Base-by-base conservation (phyloP, 495 filamentous ascomycete species). In the Lasiosphaeria hispida region DNA sequence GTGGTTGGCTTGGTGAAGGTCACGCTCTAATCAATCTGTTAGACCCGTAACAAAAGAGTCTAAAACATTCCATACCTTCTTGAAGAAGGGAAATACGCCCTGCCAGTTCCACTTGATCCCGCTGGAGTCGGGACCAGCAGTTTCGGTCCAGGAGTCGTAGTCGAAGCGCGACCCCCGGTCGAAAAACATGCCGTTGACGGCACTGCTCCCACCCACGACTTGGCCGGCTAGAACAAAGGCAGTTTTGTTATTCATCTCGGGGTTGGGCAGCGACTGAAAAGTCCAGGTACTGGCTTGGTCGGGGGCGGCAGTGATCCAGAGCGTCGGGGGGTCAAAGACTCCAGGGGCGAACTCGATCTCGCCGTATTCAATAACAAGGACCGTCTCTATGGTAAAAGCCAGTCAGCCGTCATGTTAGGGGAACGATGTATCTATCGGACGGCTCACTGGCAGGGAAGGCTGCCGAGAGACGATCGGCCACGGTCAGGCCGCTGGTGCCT, bases 91-190 rank as follows among this genome's bases (percentile, higher is more conserved):
- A 33, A 73, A 57, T 5, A 77, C 48, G 23, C 69, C 72, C 15
- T 70, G 55, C 75, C 76, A 78, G 23, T 58, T 57, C 67, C 67
- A 70, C 5, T 48, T 15, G 19, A 18, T 44, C 17, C 38, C n/a
- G 11, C 14, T 17, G 10, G 53, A 38, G 6, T 37, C 53, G 10
- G 36, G 67, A 49, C 78, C 81, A 9, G 83, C 80, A 3, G 80
- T 57, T 9, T 61, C 55, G 55, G 76, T 72, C 83, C 83, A 85
- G 1, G 71, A 58, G 58, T 85, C 77, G 47, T 75, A 79, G 53
- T 80, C 77, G 17, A 55, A 66, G 0, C 54, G 45, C 7, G 69
- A 66, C 0, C 67, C 71, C 14, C 69, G 64, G 51, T 71, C 55
- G n/a, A 72, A 71, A 36, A 70, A 66, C 66, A 72, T 72, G 11